These are phyloP conservation scores for Allodekkera sacchari DNA, from an alignment of 805 yeast genomes.

Conservation along the genomic window DNA sequence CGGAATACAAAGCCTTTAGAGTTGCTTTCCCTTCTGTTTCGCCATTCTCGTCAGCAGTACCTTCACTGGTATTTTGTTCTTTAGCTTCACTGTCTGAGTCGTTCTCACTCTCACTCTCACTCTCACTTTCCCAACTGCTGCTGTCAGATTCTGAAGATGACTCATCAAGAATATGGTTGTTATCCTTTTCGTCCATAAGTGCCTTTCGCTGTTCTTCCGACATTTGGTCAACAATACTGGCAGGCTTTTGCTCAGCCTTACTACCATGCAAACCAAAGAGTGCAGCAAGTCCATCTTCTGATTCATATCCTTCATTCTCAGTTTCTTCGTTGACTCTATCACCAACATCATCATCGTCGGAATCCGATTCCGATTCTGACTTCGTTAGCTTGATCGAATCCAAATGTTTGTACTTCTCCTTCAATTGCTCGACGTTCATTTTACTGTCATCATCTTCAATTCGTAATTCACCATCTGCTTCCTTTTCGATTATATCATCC, in stretches of 20 bases:
- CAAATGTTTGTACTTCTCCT: constrained; percentile 45
- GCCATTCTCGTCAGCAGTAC: constrained; percentile 8
- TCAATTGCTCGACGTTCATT: constrained; percentile 47
- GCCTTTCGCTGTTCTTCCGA: constrained; percentile 14
- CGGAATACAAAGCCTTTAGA: too few relatives aligned
- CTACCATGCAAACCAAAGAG: constrained; percentile 29
- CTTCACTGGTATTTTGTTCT: constrained; percentile 9
- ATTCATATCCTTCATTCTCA: neutral
- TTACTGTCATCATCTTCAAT: constrained; percentile 35
- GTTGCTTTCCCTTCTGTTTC: too few relatives aligned
- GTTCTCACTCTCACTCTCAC: constrained; percentile 7
- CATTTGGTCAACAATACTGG: constrained; percentile 18
- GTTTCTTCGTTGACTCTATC: neutral
- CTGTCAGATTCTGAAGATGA: neutral
- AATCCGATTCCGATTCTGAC: constrained; percentile 13
- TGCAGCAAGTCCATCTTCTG: neutral
- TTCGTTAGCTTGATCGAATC: constrained; percentile 14
- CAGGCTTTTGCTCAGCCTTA: constrained; percentile 3
- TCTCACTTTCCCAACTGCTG: constrained; percentile 5
- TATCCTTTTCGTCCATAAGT: constrained; percentile 13
- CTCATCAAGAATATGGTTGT: constrained; percentile 5
- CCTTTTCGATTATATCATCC: constrained; percentile 5
- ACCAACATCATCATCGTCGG: constrained; percentile 10
- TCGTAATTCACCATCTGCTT: constrained; percentile 14
- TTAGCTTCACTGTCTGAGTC: constrained; percentile 13